Evolutionary conservation across 169 alveolate genomes (phyloP).

Genomic region (Cyclospora cayetanensis): DNA sequence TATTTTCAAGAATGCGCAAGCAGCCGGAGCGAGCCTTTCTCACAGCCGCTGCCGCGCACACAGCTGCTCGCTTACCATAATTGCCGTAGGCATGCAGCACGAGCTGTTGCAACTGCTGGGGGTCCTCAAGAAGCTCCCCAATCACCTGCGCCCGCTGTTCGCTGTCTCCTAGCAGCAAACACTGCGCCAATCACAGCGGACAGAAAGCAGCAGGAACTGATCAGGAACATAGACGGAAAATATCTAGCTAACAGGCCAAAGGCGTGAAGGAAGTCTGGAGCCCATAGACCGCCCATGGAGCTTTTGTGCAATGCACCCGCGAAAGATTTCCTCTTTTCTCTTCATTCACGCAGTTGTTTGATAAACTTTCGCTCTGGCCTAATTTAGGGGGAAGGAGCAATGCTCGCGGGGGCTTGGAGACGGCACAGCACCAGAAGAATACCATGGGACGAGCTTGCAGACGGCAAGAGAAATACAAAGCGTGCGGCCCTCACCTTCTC

Average conservation of each 20-base stretch:
- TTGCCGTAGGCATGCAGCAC: conserved; percentile 86
- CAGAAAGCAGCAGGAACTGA: not conserved
- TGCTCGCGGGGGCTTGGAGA: not conserved
- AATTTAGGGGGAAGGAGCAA: not conserved
- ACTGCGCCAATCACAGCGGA: conserved; percentile 1
- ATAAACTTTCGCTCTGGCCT: not conserved
- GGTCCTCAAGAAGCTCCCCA: conserved; percentile 78
- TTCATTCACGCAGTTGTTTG: not conserved
- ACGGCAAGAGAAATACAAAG: not conserved
- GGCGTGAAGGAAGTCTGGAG: not conserved
- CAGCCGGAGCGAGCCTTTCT: not conserved
- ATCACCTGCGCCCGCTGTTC: conserved; percentile 76
- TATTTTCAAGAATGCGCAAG: too few species aligned
- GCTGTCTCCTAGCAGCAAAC: conserved; percentile 78
- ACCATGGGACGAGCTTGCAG: not conserved
- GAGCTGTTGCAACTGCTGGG: conserved; percentile 78
- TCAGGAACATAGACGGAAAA: not conserved
- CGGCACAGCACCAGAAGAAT: not conserved
- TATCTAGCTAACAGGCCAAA: not conserved
- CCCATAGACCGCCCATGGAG: not conserved
- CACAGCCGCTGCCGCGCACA: not conserved
- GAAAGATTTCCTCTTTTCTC: not conserved
- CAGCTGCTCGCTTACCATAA: conserved; percentile 85
- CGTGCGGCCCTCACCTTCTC: conserved; percentile 79
- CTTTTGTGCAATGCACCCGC: not conserved